Percentiles rank a stretch among this genome's conserved stretches.
Conservation (phyloP, 2,329 filamentous ascomycete genomes). For the Pseudogymnoascus verrucosus region DNA sequence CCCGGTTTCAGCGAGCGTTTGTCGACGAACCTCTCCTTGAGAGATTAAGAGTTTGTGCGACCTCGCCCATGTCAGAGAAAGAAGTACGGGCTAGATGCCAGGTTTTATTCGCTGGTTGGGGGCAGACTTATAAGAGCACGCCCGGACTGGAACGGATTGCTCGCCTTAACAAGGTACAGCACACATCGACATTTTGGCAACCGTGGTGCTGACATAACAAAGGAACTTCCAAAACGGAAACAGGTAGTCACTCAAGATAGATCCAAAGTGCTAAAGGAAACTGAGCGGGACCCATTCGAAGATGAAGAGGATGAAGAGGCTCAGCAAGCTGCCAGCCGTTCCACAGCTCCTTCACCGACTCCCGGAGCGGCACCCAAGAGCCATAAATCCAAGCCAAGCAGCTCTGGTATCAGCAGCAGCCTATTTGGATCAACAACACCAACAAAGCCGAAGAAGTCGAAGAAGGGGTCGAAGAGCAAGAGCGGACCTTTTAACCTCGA, state of each 20-base stretch:
- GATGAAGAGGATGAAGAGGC: slow-evolving; percentile 55
- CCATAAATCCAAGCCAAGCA: slow-evolving; percentile 14
- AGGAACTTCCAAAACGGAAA: slow-evolving; percentile 60
- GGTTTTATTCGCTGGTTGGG: slow-evolving; percentile 80
- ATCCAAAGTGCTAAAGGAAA: slow-evolving; percentile 77
- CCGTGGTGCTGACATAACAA: slow-evolving; percentile 13
- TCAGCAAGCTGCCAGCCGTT: slow-evolving; percentile 18
- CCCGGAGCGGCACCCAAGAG: slow-evolving; percentile 10
- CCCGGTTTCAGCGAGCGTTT: slow-evolving; percentile 78
- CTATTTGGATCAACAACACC: slow-evolving; percentile 8
- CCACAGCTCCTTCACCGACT: slow-evolving; percentile 12
- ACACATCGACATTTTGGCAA: not conserved
- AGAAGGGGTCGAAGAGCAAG: slow-evolving; percentile 50
- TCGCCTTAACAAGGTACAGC: slow-evolving; percentile 58
- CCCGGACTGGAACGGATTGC: slow-evolving; percentile 74
- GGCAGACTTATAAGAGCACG: slow-evolving; percentile 68
- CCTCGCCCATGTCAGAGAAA: slow-evolving; percentile 73
- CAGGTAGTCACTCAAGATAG: slow-evolving; percentile 67
- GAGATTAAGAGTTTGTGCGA: slow-evolving; percentile 78
- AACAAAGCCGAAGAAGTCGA: slow-evolving; percentile 38
- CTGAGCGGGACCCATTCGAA: slow-evolving; percentile 61
- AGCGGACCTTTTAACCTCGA: slow-evolving; percentile 70
- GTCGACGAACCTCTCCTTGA: slow-evolving; percentile 88
- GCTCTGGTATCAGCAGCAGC: not conserved
- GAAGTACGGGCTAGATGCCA: slow-evolving; percentile 85